Base-by-base conservation (phyloP, 495 filamentous ascomycete genomes). In the Letharia lupina region DNA sequence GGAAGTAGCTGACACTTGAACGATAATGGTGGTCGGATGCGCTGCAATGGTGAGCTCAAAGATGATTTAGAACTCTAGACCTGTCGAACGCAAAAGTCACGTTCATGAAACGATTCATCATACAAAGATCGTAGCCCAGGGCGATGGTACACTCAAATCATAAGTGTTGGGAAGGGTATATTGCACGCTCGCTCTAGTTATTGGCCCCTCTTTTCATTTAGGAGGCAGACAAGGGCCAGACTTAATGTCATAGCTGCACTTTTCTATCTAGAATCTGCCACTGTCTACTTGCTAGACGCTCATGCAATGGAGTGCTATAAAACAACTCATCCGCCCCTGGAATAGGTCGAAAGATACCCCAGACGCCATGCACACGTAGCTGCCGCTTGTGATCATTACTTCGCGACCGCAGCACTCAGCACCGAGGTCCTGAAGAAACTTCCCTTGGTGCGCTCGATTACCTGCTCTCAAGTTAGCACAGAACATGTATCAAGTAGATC, bases 401-500 rank as follows among this genome's bases (percentile, higher is more conserved):
- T 72, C 8, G 70, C 70, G 18, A 72, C 70, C 18, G 70, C 70
- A 12, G 70, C 70, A 57, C 70, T 72, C 18, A 72, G 63, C 20
- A 72, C 71, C 20, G 69, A 70, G 41, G 71, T 72, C 39, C 71
- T 64, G 60, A 72, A 72, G 60, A 70, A 70, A 42, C 69, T 70
- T n/a, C 71, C 71, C 48, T 72, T 72, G 18, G 71, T 72, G 9
- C 71, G 66, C 61, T 72, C 71, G n/a, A 72, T 72, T 40, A 72
- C 70, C 69, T 71, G 61, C 47, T 2, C 28, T 11, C 54, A 18
- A 3, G 56, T 65, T 33, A 63, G 73, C 77, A 65, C 66, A 79
- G 66, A 91, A 80, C 42, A 91, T 87, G 75, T 91, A 87, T 65
- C 88, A 33, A 39, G 28, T 56, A 35, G 5, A 56, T 56, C 5